Evolutionary conservation across 306 rosid genomes (phyloP).

Genomic region (Bauhinia variegata): DNA sequence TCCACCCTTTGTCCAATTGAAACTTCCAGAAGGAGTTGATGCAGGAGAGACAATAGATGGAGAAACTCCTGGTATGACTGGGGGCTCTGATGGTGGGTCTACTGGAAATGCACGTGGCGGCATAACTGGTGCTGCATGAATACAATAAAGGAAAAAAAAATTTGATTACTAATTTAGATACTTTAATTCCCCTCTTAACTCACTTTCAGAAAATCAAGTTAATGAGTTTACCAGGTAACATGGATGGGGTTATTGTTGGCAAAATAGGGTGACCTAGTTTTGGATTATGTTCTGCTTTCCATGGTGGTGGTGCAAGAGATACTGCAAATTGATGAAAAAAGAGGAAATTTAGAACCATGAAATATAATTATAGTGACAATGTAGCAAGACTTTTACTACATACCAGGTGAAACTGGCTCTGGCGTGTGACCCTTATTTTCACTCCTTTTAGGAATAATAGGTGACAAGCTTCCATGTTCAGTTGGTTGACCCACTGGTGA

Average conservation of each 20-base stretch:
- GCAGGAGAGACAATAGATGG: conserved; percentile 61
- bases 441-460: conserved; percentile 42
- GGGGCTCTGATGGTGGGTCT: conserved; percentile 49
- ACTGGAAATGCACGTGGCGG: conserved; percentile 54
- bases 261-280: conserved; percentile 21
- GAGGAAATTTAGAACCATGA: conserved; percentile 27
- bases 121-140: conserved; percentile 47
- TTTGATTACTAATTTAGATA: conserved; percentile 2
- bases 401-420: conserved; percentile 48
- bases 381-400: conserved; percentile 30
- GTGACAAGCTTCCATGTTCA: conserved; percentile 55
- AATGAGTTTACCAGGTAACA: conserved; percentile 40
- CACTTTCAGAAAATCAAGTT: conserved; percentile 9
- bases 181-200: not conserved
- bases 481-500: conserved; percentile 56
- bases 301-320: conserved; percentile 46
- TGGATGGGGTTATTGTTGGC: conserved; percentile 39
- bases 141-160: conserved; percentile 31
- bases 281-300: conserved; percentile 32
- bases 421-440: conserved; percentile 32
- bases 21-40: conserved; percentile 54
- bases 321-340: conserved; percentile 38
- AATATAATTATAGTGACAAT: conserved; percentile 16
- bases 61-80: conserved; percentile 49
- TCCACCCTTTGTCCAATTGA: conserved; percentile 40